Base-by-base conservation (phyloP, 176 grass and related monocot genomes). In the Oropetium thomaeum region DNA sequence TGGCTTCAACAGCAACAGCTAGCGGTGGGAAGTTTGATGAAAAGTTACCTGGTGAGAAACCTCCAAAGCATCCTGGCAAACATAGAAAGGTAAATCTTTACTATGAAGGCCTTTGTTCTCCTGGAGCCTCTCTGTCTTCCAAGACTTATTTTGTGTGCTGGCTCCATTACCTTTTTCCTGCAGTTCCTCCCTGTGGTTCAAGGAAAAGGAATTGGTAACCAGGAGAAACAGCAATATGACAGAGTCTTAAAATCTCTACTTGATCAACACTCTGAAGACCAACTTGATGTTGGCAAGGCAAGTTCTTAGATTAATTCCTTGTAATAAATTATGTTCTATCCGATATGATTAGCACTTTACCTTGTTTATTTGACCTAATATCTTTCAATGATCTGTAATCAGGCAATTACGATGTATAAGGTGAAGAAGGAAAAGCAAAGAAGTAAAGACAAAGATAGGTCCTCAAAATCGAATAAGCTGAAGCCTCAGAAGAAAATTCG, bases 11-110 rank as follows among this genome's bases (percentile, higher is more conserved):
- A 5, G 88, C 96, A 77, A 92, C 96, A 31, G 96, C 96, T 69
- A 99, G 91, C 14, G 91, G 89, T 73, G 96, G 96, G 7, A 99
- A 99, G 69, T 99, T 95, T 37, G 91, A 99, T 33, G 80, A 92
- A 64, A 95, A 99, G 72, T 80, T 99, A 28, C 84, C 89, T 19
- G 96, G 91, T 55, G 96, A 99, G 84, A 92, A 92, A 72, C 84
- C 91, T 73, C 87, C 74, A 25, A 99, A 95, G 83, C 89, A 99
- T 15, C 4, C 71, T 63, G 96, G 96, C 62, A 99, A 99, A 84
- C 83, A 90, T 66, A 87, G 91, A 81, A 91, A 91, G 95, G 95
- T 89, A 61, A 43, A 61, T 31, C 17, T 57, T 57, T 12, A 57
- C 10, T 27, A 13, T 41, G 4, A 40, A 29, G 0, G 2, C n/a